Evolutionary conservation across 805 yeast genomes (phyloP).

Genomic region (Pichia ethanolica): DNA sequence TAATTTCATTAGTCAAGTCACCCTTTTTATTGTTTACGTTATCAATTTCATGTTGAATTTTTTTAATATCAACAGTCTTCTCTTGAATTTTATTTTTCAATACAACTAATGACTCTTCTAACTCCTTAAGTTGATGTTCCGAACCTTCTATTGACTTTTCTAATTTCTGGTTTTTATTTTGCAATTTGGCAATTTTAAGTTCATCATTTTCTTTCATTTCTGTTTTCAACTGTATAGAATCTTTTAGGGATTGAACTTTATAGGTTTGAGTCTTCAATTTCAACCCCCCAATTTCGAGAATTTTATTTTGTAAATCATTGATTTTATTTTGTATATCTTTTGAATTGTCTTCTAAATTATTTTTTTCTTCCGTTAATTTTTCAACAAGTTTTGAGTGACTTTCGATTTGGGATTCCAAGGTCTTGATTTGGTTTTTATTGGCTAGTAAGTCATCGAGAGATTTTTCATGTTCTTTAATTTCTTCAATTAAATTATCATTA

Average conservation of each 20-base stretch:
- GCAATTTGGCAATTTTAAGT: conserved; percentile 50
- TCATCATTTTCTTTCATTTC: conserved; percentile 53
- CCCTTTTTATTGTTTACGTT: conserved; percentile 31
- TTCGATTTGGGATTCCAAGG: conserved; percentile 12
- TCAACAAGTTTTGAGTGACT: conserved; percentile 32
- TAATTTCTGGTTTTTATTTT: conserved; percentile 54
- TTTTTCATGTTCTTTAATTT: conserved; percentile 39
- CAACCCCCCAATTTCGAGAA: conserved; percentile 89
- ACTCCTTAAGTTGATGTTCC: conserved; percentile 36
- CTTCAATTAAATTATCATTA: conserved; percentile 50
- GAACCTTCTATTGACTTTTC: conserved; percentile 39
- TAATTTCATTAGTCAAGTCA: conserved; percentile 10
- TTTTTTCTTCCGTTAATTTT: conserved; percentile 21
- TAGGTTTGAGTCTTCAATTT: conserved; percentile 71
- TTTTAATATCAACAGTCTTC: conserved; percentile 21
- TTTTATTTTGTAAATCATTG: conserved; percentile 57
- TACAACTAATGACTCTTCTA: conserved; percentile 29
- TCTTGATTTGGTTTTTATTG: conserved; percentile 28
- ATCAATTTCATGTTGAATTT: conserved; percentile 34
- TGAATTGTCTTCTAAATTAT: conserved; percentile 44
- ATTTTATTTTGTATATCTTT: conserved; percentile 50
- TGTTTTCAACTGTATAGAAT: conserved; percentile 52
- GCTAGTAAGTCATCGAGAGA: conserved; percentile 33
- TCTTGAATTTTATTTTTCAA: conserved; percentile 26
- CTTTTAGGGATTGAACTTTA: conserved; percentile 68